These are phyloP conservation scores for Fraxinus angustifolia DNA, from an alignment of 305 asterid species.

Conservation along the genomic window DNA sequence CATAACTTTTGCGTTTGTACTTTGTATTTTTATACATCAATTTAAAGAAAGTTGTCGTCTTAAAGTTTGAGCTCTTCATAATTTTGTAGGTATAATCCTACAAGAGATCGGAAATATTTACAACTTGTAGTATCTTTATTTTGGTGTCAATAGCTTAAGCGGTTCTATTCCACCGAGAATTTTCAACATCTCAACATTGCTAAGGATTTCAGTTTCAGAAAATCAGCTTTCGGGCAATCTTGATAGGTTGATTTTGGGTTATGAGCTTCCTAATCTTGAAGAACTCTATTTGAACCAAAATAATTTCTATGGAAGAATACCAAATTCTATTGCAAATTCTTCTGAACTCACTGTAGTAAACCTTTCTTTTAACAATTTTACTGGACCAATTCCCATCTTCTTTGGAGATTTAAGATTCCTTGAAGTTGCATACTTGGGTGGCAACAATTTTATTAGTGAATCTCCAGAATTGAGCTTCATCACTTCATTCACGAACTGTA, in stretches of 20 bases:
- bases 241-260: too few species aligned
- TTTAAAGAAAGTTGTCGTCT: too few species aligned
- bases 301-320: constrained; percentile 10
- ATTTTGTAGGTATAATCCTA: constrained; percentile 3
- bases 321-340: constrained; percentile 18
- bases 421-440: not conserved
- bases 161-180: not conserved
- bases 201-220: not conserved
- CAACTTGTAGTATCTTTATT: not conserved
- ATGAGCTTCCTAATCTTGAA: too few species aligned
- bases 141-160: not conserved
- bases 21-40: too few species aligned
- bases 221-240: not conserved
- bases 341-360: not conserved
- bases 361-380: not conserved
- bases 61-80: not conserved
- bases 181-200: not conserved
- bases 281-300: not conserved
- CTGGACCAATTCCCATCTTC: constrained; percentile 19
- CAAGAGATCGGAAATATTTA: constrained; percentile 9
- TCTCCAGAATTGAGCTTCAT: constrained; percentile 9
- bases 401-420: constrained; percentile 13
- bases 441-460: constrained; percentile 20
- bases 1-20: too few species aligned
- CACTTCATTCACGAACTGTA: constrained; percentile 20